Base-by-base conservation (phyloP, 1,284 basidiomycete genomes). In the Exobasidium rhododendri region DNA sequence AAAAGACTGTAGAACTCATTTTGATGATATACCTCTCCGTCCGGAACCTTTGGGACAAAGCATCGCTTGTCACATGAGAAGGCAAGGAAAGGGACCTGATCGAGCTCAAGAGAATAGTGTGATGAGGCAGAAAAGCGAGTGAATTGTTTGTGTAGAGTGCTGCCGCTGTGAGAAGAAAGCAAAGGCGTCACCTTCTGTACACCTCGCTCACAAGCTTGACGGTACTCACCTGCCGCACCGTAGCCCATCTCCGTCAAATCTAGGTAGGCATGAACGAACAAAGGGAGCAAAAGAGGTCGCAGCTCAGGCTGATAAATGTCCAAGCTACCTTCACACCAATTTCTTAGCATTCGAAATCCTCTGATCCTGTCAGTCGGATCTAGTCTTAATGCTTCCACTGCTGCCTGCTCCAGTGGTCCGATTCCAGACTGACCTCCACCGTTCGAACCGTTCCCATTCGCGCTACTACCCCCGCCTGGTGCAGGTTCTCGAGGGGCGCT, bases 191-290 rank as follows among this genome's bases (percentile, higher is more conserved):
- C n/a, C 24, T 26, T n/a, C 24, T 17, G n/a, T 45, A n/a, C n/a
- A n/a, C n/a, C 44, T 45, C n/a, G n/a, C 44, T 45, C 20, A 20
- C n/a, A 44, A 14, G 55, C 30, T 20, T 40, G n/a, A 31, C 43
- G 7, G 49, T 10, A 40, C 35, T 40, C 35, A 40, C 35, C 35
- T 10, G 92, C 90, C 70, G 92, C 89, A 70, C 90, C 89, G 80
- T 91, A 92, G 3, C 91, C 92, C 65, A 89, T 87, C 73, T 93
- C 88, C 58, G 97, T 88, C 53, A 99, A 85, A 79, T 97, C 94
- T 35, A 99, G 84, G 81, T 94, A 97, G 75, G 96, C 96, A 81
- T 99, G 93, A 46, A 91, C 92, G 79, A 97, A 98, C 65, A 99
- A 89, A 3, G 96, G 96, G 75, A 94, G 94, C 17, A 97, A 82